Evolutionary conservation across 352 stramenopile species (phyloP), one percentile per base, ranked within the genome.

Genomic region (Sclerospora graminicola): DNA sequence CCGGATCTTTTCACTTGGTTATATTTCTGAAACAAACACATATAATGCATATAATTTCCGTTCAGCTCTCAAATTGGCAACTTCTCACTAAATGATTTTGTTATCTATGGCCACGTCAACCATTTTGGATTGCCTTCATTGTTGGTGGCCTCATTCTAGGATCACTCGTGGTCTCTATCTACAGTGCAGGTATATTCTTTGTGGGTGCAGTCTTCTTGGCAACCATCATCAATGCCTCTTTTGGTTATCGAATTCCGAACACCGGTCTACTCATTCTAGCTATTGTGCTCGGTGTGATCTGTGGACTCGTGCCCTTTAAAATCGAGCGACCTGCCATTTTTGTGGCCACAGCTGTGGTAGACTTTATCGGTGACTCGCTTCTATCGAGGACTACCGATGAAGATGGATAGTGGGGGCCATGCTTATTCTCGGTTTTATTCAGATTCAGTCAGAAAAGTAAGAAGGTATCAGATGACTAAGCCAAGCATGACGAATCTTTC

Each of bases 391-490:
- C 9, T 75, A 72, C 48, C 56, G 48, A 66, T 42, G 49, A 55
- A 18, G 19, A 42, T 11, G 64, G 60, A 23, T 49, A 69, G 31
- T 76, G 8, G 39, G 43, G 4, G 70, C 16, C 3, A 78, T 71
- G 31, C 18, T 79, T 27, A 15, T 59, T 14, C 33, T 75, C 8
- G 63, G 68, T 2, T 38, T 76, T 13, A n/a, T 66, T 21, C n/a
- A n/a, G n/a, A 59, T 83, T 40, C 68, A 83, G 55, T 64, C 81
- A 55, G 66, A n/a, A n/a, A n/a, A n/a, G 21, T 26, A 68, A 61
- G 45, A 65, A 65, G 46, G 21, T n/a, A n/a, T n/a, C n/a, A n/a
- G n/a, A n/a, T n/a, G n/a, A n/a, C n/a, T n/a, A n/a, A n/a, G n/a
- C n/a, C n/a, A n/a, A n/a, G n/a, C n/a, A n/a, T n/a, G n/a, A n/a